Conservation (phyloP, 257 asterid species). For the Fraxinus americana region DNA sequence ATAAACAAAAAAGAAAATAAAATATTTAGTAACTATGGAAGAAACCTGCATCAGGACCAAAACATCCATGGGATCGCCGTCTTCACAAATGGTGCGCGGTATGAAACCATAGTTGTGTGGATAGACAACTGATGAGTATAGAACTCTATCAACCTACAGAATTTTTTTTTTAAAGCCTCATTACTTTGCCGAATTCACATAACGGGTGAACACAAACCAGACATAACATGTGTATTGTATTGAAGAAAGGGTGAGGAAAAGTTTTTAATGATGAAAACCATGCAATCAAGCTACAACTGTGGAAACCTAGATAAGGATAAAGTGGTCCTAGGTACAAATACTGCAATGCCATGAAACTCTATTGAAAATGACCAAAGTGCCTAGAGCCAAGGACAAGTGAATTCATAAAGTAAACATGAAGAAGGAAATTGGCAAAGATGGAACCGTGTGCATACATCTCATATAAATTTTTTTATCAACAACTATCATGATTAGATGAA, state of each 20-base stretch:
- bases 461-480: too few species aligned
- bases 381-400: too few species aligned
- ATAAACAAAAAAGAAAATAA: background rate
- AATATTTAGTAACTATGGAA: background rate
- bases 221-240: background rate
- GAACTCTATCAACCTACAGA: conserved; percentile 79
- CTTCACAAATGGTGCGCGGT: conserved; percentile 90
- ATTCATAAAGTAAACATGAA: too few species aligned
- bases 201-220: background rate
- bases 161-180: background rate
- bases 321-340: background rate
- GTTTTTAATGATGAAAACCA: background rate
- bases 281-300: background rate
- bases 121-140: conserved; percentile 92
- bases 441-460: background rate
- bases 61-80: conserved; percentile 89
- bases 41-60: conserved; percentile 87
- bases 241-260: background rate
- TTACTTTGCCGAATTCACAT: background rate
- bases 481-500: background rate
- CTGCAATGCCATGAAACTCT: background rate
- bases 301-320: background rate
- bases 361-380: too few species aligned
- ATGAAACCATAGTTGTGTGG: conserved; percentile 96
- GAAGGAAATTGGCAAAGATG: background rate